Percentiles rank a stretch among this genome's conserved stretches.
These are phyloP conservation scores for Houttuynia cordata DNA, from an alignment of 164 flowering plant genomes.

Conservation along the genomic window DNA sequence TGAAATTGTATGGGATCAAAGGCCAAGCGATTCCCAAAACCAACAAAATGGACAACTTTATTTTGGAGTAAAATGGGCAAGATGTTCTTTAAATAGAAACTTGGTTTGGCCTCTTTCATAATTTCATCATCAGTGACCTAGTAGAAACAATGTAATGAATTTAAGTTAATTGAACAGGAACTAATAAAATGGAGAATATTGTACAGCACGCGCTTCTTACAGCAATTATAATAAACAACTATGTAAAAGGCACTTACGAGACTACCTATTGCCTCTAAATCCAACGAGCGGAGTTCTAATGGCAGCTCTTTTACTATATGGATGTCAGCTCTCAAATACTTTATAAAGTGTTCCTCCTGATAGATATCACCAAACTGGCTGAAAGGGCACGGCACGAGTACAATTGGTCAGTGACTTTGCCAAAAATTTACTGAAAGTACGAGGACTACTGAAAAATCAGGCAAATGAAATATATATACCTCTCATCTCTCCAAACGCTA, in stretches of 20 bases:
- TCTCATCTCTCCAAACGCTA: conserved; percentile 90
- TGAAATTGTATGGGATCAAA: conserved; percentile 84
- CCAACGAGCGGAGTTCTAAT: conserved; percentile 63
- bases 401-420: background rate
- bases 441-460: background rate
- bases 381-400: conserved; percentile 10
- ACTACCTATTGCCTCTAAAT: conserved; percentile 86
- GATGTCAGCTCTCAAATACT: conserved; percentile 77
- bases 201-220: background rate
- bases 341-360: conserved; percentile 87
- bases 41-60: conserved; percentile 81
- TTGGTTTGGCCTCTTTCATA: conserved; percentile 78
- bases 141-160: background rate
- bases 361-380: conserved; percentile 96
- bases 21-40: conserved; percentile 93
- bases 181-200: background rate
- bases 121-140: conserved; percentile 82
- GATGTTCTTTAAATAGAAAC: conserved; percentile 63
- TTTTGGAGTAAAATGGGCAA: conserved; percentile 69
- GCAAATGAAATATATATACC: conserved; percentile 25
- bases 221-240: background rate
- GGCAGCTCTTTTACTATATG: conserved; percentile 90
- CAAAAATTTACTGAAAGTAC: too few relatives aligned
- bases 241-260: conserved; percentile 43
- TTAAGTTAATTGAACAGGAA: too few relatives aligned